Evolutionary conservation across 805 yeast species (phyloP).

Genomic region (Hanseniaspora opuntiae): DNA sequence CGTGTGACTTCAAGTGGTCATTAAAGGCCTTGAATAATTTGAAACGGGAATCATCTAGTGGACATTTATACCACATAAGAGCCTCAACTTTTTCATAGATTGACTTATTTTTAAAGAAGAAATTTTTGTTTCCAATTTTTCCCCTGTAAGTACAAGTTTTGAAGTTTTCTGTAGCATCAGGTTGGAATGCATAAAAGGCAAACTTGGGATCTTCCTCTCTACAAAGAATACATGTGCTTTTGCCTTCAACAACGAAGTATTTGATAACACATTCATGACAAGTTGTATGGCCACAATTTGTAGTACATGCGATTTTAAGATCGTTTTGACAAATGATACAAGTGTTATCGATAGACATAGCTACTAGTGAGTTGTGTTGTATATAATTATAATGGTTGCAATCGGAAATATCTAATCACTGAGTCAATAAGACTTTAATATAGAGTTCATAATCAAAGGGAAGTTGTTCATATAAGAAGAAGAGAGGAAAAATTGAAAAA

Average conservation of each 20-base stretch:
- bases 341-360: constrained; percentile 13
- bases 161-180: not conserved
- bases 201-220: constrained; percentile 27
- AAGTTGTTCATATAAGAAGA: too few relatives aligned
- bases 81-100: constrained; percentile 37
- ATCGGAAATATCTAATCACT: too few relatives aligned
- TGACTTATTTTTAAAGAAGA: constrained; percentile 45
- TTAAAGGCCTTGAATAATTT: constrained; percentile 42
- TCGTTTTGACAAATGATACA: constrained; percentile 80
- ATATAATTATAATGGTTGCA: too few relatives aligned
- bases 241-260: constrained; percentile 65
- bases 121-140: constrained; percentile 24
- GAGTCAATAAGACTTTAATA: too few relatives aligned
- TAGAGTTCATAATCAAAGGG: too few relatives aligned
- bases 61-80: constrained; percentile 46
- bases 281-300: constrained; percentile 73
- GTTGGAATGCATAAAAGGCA: constrained; percentile 12
- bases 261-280: constrained; percentile 76
- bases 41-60: constrained; percentile 32
- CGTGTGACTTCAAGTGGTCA: constrained; percentile 60
- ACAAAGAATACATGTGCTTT: constrained; percentile 69
- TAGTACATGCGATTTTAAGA: constrained; percentile 48
- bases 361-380: too few relatives aligned
- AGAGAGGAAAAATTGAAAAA: too few relatives aligned
- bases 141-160: not conserved